Conservation (phyloP, 2,329 filamentous ascomycete species). For the Trichoderma koningii region DNA sequence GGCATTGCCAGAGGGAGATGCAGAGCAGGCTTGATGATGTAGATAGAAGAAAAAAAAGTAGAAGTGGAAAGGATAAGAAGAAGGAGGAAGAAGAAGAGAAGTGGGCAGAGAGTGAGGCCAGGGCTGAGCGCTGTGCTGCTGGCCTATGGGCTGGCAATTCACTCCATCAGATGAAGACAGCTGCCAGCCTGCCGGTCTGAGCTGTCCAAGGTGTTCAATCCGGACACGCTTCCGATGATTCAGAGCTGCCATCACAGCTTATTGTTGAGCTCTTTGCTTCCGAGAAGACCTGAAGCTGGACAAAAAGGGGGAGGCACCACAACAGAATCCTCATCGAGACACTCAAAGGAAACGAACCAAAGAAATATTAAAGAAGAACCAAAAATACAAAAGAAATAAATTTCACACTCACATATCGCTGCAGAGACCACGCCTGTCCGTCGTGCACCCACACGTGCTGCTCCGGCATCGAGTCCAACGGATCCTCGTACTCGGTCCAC, state of each 20-base stretch:
- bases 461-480: constrained; percentile 41
- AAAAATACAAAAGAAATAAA: constrained; percentile 11
- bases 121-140: neutral
- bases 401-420: constrained; percentile 42
- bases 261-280: neutral
- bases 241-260: neutral
- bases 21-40: neutral
- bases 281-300: neutral
- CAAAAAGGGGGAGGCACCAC: neutral
- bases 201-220: neutral
- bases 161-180: constrained; percentile 19
- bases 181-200: neutral
- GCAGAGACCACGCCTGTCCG: constrained; percentile 43
- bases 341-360: neutral
- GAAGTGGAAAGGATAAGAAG: neutral
- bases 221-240: neutral
- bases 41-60: no score
- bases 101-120: constrained; percentile 1
- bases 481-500: constrained; percentile 51
- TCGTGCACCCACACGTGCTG: constrained; percentile 48
- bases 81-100: constrained; percentile 5
- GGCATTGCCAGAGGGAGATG: constrained; percentile 31
- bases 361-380: neutral
- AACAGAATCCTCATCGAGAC: neutral
- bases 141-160: neutral